These are phyloP conservation scores for Botrytis deweyae DNA, from an alignment of 2,329 filamentous ascomycete genomes.

Conservation along the genomic window DNA sequence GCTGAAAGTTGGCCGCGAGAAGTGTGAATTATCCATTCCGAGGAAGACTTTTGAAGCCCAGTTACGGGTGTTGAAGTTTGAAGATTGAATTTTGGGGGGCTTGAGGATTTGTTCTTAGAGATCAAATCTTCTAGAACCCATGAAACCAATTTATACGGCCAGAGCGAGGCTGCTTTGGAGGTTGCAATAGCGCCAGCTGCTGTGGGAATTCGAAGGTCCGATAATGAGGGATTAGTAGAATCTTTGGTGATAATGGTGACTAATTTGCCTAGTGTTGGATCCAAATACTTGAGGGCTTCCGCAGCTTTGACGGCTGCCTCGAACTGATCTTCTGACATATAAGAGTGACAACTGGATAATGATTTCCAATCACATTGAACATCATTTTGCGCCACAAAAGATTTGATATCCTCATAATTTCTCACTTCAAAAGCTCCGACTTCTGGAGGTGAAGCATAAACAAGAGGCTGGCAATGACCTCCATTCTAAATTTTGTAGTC, in stretches of 20 bases:
- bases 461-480: constrained; percentile 71
- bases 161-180: constrained; percentile 64
- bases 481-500: constrained; percentile 52
- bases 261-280: constrained; percentile 56
- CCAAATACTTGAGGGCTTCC: constrained; percentile 47
- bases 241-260: constrained; percentile 40
- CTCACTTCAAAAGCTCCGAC: constrained; percentile 70
- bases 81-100: constrained; percentile 58
- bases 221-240: constrained; percentile 43
- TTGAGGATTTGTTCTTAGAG: constrained; percentile 6
- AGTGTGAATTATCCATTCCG: constrained; percentile 63
- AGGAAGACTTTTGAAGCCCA: constrained; percentile 43
- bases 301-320: constrained; percentile 52
- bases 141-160: constrained; percentile 82
- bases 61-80: constrained; percentile 71
- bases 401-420: constrained; percentile 61
- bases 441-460: constrained; percentile 60
- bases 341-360: constrained; percentile 62
- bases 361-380: constrained; percentile 70
- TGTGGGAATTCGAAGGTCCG: constrained; percentile 52
- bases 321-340: constrained; percentile 58
- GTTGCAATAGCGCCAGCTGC: constrained; percentile 66
- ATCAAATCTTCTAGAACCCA: constrained; percentile 59
- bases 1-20: constrained; percentile 65
- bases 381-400: constrained; percentile 54